These are phyloP conservation scores for Exophiala bonariae DNA, from an alignment of 2,329 filamentous ascomycete species.

Conservation along the genomic window DNA sequence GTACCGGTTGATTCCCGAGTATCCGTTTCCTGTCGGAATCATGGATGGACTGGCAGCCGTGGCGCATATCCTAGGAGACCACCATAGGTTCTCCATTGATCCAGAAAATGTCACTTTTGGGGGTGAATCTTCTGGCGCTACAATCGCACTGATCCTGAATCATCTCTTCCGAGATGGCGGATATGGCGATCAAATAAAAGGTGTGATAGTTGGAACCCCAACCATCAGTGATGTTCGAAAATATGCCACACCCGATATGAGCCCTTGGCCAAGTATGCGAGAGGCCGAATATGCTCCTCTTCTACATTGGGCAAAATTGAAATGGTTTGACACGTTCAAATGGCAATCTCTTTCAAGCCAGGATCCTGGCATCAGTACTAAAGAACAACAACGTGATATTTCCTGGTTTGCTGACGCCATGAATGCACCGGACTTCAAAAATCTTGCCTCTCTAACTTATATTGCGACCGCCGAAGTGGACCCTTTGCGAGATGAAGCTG, in stretches of 20 bases:
- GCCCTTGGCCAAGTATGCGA: slow-evolving; percentile 28
- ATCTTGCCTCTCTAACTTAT: slow-evolving; percentile 26
- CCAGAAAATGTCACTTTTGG: slow-evolving; percentile 26
- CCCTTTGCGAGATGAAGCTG: slow-evolving; percentile 27
- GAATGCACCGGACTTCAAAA: slow-evolving; percentile 26
- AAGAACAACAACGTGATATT: slow-evolving; percentile 25
- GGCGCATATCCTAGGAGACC: slow-evolving; percentile 25
- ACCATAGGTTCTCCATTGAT: slow-evolving; percentile 28
- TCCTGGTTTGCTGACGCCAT: slow-evolving; percentile 27
- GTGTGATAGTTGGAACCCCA: slow-evolving; percentile 26
- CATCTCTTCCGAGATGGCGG: slow-evolving; percentile 26
- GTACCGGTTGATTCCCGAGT: slow-evolving; percentile 28
- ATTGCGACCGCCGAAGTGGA: slow-evolving; percentile 27
- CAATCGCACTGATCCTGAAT: slow-evolving; percentile 26
- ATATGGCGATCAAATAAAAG: slow-evolving; percentile 22
- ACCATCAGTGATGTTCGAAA: slow-evolving; percentile 28
- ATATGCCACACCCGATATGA: slow-evolving; percentile 27
- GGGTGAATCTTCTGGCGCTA: slow-evolving; percentile 27
- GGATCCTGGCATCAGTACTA: slow-evolving; percentile 14
- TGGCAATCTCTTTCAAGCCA: slow-evolving; percentile 24
- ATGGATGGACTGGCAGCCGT: slow-evolving; percentile 26
- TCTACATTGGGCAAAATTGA: slow-evolving; percentile 28
- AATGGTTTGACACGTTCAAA: slow-evolving; percentile 30
- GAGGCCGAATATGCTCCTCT: slow-evolving; percentile 26
- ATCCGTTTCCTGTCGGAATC: slow-evolving; percentile 27